Evolutionary conservation across 768 basidiomycete genomes (phyloP).

Genomic region (Kwoniella botswanensis): DNA sequence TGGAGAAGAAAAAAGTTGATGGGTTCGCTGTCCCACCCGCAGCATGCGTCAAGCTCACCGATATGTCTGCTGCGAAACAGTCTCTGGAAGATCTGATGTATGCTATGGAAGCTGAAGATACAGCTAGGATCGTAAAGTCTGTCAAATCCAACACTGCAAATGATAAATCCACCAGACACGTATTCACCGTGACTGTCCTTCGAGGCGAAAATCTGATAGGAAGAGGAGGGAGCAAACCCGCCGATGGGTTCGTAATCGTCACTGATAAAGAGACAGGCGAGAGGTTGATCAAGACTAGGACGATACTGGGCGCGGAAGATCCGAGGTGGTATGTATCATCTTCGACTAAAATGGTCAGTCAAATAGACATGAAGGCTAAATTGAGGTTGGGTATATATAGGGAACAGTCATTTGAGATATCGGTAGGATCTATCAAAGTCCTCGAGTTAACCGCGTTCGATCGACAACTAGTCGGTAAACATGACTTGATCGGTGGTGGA

Average conservation of each 20-base stretch:
- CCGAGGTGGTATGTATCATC: slow-evolving; percentile 49
- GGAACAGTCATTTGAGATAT: slow-evolving; percentile 54
- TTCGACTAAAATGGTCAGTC: not conserved
- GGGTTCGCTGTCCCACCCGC: slow-evolving; percentile 52
- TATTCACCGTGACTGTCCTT: slow-evolving; percentile 48
- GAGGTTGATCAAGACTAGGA: slow-evolving; percentile 53
- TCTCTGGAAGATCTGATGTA: slow-evolving; percentile 50
- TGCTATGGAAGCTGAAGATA: slow-evolving; percentile 56
- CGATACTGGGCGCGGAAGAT: slow-evolving; percentile 52
- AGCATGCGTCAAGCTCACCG: slow-evolving; percentile 56
- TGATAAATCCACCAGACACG: slow-evolving; percentile 32
- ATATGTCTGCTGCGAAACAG: slow-evolving; percentile 51
- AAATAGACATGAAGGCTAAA: too few relatives aligned
- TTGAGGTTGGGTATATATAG: slow-evolving; percentile 16
- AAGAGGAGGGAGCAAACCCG: slow-evolving; percentile 39
- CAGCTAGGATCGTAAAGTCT: slow-evolving; percentile 46
- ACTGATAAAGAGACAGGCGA: slow-evolving; percentile 40
- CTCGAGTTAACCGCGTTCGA: slow-evolving; percentile 51
- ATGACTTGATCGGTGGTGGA: slow-evolving; percentile 51
- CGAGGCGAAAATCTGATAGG: slow-evolving; percentile 51
- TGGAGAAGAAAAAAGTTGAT: slow-evolving; percentile 54
- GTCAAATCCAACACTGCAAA: slow-evolving; percentile 14
- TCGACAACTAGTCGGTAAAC: slow-evolving; percentile 57
- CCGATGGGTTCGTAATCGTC: slow-evolving; percentile 52
- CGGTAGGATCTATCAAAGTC: slow-evolving; percentile 38